Evolutionary conservation across 805 yeast species (phyloP), one percentile per base, ranked within the genome.

Genomic region (Metschnikowia continentalis): DNA sequence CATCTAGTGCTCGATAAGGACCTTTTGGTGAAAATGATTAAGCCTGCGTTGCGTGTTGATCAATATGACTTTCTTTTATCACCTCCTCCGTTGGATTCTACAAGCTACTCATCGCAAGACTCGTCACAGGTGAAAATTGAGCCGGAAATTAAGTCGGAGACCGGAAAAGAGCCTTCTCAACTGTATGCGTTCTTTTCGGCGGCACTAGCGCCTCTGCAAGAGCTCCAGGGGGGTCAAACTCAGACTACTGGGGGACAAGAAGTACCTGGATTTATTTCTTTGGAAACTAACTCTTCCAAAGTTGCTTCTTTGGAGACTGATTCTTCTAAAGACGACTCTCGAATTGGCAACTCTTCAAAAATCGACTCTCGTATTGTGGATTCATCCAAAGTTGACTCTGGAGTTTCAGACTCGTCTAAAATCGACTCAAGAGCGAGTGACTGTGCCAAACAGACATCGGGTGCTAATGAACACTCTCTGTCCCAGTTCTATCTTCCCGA

Each of bases 31-130:
- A n/a, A 26, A 5, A n/a, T 52, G 17, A 10, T 47, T 3, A 43
- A 19, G 6, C 30, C 46, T 10, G 14, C 32, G 35, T 22, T 45
- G 17, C 42, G 35, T 11, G 36, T 22, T 26, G 44, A 45, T 17
- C 41, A 45, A 10, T 36, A 45, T 22, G 42, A 14, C 30, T 37
- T 45, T 20, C 42, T 45, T 30, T 13, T 49, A 35, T 42, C 39
- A 6, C 20, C 35, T 3, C 15, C 36, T 2, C 15, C 46, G 10
- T 41, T 36, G 13, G 51, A 41, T 42, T 48, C 51, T 36, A 44
- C 54, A 5, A 48, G 43, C 46, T 44, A 51, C 36, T 52, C 54
- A 6, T 44, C 49, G 3, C 46, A 44, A 14, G 53, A 52, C 20
- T 39, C 48, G n/a, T 30, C 35, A 13, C 19, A 23, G 40, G 51